Evolutionary conservation across 176 grass and related monocot species (phyloP).

Genomic region (Pontederia paniculata): DNA sequence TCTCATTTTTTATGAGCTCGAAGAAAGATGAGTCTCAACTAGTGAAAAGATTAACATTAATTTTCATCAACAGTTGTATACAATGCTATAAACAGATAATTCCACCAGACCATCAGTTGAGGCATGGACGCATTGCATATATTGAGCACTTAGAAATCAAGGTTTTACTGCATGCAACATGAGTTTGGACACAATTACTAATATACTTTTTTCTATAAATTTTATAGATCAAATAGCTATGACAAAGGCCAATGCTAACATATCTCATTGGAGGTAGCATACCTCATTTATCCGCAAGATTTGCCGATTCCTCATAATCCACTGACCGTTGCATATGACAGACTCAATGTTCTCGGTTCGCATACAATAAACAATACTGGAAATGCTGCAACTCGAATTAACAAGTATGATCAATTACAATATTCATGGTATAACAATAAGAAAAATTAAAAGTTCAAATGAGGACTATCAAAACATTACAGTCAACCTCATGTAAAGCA

Average conservation of each 20-base stretch:
- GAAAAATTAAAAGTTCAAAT: too few relatives aligned
- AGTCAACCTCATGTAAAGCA: too few relatives aligned
- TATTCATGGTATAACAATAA: neutral
- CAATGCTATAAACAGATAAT: too few relatives aligned
- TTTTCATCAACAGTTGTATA: too few relatives aligned
- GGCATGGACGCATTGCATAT: too few relatives aligned
- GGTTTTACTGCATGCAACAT: too few relatives aligned
- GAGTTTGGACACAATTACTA: neutral
- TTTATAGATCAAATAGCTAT: neutral
- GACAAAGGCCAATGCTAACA: neutral
- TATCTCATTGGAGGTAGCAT: conserved; percentile 6
- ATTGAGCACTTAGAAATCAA: too few relatives aligned
- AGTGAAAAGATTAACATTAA: too few relatives aligned
- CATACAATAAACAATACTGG: conserved; percentile 41
- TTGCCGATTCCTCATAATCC: conserved; percentile 42
- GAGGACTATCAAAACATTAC: too few relatives aligned
- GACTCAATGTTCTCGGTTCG: conserved; percentile 44
- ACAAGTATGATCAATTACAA: conserved; percentile 1
- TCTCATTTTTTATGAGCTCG: too few relatives aligned
- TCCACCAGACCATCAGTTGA: too few relatives aligned
- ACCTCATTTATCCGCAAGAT: conserved; percentile 36
- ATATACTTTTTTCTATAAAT: neutral
- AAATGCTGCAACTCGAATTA: conserved; percentile 26
- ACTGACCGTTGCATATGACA: conserved; percentile 44
- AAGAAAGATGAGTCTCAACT: too few relatives aligned